These are phyloP conservation scores for Eucalyptus marginata DNA, from an alignment of 345 rosid species.

Conservation along the genomic window DNA sequence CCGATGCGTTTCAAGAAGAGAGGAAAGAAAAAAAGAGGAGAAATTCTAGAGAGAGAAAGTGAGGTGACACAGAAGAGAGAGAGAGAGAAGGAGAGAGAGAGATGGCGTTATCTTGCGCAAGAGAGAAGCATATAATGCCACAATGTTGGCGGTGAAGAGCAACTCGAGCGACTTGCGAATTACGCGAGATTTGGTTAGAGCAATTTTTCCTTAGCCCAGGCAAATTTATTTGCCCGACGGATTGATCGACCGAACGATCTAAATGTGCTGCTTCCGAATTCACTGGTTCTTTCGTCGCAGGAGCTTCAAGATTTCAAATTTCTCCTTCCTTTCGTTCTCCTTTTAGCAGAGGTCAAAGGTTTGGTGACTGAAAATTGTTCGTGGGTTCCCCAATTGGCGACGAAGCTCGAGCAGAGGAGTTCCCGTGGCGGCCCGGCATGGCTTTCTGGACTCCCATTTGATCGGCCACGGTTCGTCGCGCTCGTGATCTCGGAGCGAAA, in stretches of 20 bases:
- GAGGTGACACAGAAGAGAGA: not conserved
- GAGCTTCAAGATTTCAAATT: not conserved
- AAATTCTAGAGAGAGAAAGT: not conserved
- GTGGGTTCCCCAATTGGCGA: not conserved
- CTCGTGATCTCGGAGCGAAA: not conserved
- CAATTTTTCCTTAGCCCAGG: not conserved
- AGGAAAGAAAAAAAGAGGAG: not conserved
- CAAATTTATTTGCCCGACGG: not conserved
- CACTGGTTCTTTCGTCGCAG: not conserved
- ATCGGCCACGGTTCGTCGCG: not conserved
- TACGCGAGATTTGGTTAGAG: not conserved
- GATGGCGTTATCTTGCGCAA: constrained; percentile 16
- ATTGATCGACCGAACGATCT: not conserved
- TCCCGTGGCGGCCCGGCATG: not conserved
- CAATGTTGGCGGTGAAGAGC: not conserved
- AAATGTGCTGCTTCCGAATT: not conserved
- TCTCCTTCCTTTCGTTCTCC: not conserved
- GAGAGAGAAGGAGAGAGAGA: constrained; percentile 8
- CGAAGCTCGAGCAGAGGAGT: not conserved
- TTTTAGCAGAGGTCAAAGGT: not conserved
- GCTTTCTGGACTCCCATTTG: not conserved
- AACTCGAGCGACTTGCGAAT: not conserved
- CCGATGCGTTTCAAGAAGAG: not conserved
- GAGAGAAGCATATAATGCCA: not conserved
- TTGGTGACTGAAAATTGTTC: not conserved